phyloP scores from a whole-genome alignment of 1,139 yeast species.

The Candida glucosophila region DNA sequence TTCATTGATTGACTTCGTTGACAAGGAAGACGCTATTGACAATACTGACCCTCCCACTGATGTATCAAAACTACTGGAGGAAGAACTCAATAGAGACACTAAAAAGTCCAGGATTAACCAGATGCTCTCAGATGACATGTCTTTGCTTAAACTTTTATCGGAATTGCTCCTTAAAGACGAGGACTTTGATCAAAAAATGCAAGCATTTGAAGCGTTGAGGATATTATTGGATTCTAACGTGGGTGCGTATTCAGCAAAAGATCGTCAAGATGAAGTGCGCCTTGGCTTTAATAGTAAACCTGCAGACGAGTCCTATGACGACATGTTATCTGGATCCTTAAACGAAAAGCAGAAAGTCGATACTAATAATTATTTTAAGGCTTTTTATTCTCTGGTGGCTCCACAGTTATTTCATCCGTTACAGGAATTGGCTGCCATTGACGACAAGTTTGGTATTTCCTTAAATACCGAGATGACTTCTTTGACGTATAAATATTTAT shows the following conservation, averaged over 20 bases:
- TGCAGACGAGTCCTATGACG: neutral
- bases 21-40: slow-evolving; percentile 28
- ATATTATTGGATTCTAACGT: slow-evolving; percentile 58
- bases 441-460: slow-evolving; percentile 4
- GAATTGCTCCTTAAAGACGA: slow-evolving; percentile 55
- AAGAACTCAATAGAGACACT: neutral
- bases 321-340: slow-evolving; percentile 13
- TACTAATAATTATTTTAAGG: slow-evolving; percentile 44
- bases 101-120: slow-evolving; percentile 15
- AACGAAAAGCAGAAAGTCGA: slow-evolving; percentile 38
- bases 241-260: slow-evolving; percentile 12
- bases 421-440: slow-evolving; percentile 17
- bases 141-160: slow-evolving; percentile 51
- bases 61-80: slow-evolving; percentile 2
- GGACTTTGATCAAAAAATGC: slow-evolving; percentile 69
- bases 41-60: slow-evolving; percentile 19
- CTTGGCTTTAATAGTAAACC: neutral
- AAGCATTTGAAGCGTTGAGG: slow-evolving; percentile 76
- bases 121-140: slow-evolving; percentile 48
- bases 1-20: slow-evolving; percentile 43
- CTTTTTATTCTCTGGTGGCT: slow-evolving; percentile 59
- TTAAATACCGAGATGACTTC: slow-evolving; percentile 18
- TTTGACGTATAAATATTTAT: slow-evolving; percentile 51
- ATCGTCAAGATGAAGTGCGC: no score
- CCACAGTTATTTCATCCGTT: slow-evolving; percentile 47